phyloP scores from a whole-genome alignment of 305 asterid species.

The Petunia hybrid region DNA sequence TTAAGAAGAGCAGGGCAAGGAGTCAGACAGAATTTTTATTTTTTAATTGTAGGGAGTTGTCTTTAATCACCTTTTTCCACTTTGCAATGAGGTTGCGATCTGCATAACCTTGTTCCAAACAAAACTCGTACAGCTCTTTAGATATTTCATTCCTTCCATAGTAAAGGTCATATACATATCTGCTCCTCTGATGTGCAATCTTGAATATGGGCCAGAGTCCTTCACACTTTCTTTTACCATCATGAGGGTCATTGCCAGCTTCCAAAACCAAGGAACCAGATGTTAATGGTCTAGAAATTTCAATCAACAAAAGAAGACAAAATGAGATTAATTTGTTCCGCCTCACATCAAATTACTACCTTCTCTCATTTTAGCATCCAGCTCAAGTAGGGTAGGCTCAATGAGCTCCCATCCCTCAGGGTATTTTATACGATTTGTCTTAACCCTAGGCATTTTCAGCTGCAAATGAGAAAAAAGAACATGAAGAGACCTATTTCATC shows the following conservation, averaged over 20 bases:
- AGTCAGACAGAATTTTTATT: background rate
- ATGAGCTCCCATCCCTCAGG: conserved; percentile 45
- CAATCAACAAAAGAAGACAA: background rate
- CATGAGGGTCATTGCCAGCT: conserved; percentile 33
- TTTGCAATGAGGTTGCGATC: conserved; percentile 34
- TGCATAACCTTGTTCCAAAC: conserved; percentile 36
- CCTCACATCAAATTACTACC: conserved; percentile 28
- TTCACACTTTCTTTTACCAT: conserved; percentile 39
- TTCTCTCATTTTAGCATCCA: conserved; percentile 46
- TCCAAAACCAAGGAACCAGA: conserved; percentile 3
- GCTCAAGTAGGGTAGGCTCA: conserved; percentile 43
- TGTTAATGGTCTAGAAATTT: conserved; percentile 22
- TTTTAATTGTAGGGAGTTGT: background rate
- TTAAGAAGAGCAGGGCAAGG: background rate
- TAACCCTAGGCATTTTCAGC: conserved; percentile 43
- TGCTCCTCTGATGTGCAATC: conserved; percentile 37
- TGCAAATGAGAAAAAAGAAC: background rate
- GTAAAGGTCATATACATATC: conserved; percentile 33
- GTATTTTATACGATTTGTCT: conserved; percentile 42
- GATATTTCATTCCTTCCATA: conserved; percentile 36
- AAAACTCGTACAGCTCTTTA: conserved; percentile 35
- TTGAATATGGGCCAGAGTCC: conserved; percentile 36
- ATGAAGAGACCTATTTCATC: background rate
- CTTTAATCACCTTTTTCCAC: conserved; percentile 24
- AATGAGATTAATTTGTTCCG: background rate